A percentile compares a stretch with the other conserved stretches of the same genome.
These are phyloP conservation scores for Trichoderma endophyticum DNA, from an alignment of 2,329 filamentous ascomycete genomes.

Conservation along the genomic window DNA sequence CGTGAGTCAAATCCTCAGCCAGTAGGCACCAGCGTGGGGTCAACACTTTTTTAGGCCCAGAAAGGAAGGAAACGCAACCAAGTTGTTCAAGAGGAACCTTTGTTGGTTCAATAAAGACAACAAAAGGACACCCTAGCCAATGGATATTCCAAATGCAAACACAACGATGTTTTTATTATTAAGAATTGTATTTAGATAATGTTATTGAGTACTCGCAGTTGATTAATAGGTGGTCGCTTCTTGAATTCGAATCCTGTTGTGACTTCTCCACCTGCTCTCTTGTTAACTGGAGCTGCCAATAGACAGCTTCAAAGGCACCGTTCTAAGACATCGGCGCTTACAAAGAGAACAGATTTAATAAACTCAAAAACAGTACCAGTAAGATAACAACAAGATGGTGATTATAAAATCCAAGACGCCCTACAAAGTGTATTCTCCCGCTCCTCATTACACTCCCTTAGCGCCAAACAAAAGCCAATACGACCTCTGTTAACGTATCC, in stretches of 20 bases:
- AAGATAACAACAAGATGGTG: background rate
- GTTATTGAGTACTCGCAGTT: background rate
- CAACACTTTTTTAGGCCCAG: background rate
- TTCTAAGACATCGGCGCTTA: background rate
- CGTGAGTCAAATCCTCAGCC: background rate
- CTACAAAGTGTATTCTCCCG: background rate
- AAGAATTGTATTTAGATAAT: background rate
- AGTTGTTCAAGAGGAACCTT: background rate
- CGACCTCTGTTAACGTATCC: background rate
- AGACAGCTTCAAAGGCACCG: background rate
- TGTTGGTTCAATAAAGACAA: background rate
- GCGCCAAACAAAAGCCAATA: background rate
- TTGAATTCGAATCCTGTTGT: background rate
- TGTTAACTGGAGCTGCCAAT: background rate
- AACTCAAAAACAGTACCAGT: background rate
- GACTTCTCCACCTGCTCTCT: background rate
- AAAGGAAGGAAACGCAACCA: background rate
- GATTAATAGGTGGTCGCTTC: background rate
- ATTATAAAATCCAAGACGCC: background rate
- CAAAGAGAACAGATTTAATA: background rate
- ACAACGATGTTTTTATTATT: background rate
- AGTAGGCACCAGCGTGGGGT: background rate
- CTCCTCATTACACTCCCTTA: background rate
- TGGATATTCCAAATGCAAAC: background rate
- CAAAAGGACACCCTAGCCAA: background rate